Evolutionary conservation across 1,284 basidiomycete genomes (phyloP).

Genomic region (Ustilago tritici): DNA sequence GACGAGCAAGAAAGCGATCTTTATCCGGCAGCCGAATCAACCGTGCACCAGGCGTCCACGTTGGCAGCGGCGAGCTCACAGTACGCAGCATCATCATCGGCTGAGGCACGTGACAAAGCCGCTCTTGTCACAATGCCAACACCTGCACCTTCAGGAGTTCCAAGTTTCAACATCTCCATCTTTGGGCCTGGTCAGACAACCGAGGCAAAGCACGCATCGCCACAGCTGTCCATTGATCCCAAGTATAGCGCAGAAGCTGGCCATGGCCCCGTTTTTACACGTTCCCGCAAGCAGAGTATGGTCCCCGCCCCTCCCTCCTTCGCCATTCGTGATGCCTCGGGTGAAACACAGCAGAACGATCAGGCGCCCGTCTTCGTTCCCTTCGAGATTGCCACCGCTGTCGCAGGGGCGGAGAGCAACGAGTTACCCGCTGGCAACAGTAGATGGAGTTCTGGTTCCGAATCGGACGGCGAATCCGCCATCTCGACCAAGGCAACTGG

Average conservation of each 20-base stretch:
- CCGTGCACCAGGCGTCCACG: not conserved
- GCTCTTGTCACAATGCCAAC: slow-evolving; percentile 1
- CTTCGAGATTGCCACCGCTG: slow-evolving; percentile 10
- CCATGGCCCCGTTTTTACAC: not conserved
- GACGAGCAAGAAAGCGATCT: slow-evolving; percentile 1
- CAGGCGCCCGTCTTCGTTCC: slow-evolving; percentile 1
- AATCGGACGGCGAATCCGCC: slow-evolving; percentile 42
- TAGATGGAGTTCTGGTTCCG: slow-evolving; percentile 61
- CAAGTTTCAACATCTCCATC: slow-evolving; percentile 37
- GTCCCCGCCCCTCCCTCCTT: slow-evolving; percentile 42
- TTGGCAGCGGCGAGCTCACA: not conserved
- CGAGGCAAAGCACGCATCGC: not conserved
- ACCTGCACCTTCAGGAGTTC: slow-evolving; percentile 14
- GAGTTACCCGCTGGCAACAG: slow-evolving; percentile 29
- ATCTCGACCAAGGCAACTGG: slow-evolving; percentile 22
- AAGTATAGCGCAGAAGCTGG: not conserved
- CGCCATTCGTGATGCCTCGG: slow-evolving; percentile 30
- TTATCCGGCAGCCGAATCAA: not conserved
- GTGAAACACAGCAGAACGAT: not conserved
- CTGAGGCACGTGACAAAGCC: not conserved
- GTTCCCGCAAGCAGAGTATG: slow-evolving; percentile 37
- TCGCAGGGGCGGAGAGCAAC: slow-evolving; percentile 13
- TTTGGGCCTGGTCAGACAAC: slow-evolving; percentile 19
- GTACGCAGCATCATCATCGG: not conserved
- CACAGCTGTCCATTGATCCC: not conserved